A percentile compares a stretch with the other conserved stretches of the same genome.
These are phyloP conservation scores for Lasiosphaeris hirsuta DNA, from an alignment of 495 filamentous ascomycete species.

Conservation along the genomic window DNA sequence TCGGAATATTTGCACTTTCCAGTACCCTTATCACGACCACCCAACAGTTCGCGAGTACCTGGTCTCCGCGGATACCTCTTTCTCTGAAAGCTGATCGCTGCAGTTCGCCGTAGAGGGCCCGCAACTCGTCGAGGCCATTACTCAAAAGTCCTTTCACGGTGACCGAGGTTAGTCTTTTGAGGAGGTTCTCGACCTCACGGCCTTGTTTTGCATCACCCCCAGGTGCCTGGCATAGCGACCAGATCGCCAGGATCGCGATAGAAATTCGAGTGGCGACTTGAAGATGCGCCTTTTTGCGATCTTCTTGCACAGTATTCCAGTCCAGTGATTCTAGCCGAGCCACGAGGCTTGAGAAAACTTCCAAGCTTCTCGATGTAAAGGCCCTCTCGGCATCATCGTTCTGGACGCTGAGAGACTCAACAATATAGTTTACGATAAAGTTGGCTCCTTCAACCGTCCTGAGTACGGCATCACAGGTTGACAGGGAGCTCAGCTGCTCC, in stretches of 20 bases:
- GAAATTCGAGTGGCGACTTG: slow-evolving; percentile 17
- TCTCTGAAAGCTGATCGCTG: slow-evolving; percentile 54
- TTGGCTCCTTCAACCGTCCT: slow-evolving; percentile 30
- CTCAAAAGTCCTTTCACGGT: slow-evolving; percentile 42
- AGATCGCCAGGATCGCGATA: slow-evolving; percentile 22
- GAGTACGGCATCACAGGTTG: background rate
- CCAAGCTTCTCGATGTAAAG: slow-evolving; percentile 44
- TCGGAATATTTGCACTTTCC: slow-evolving; percentile 41
- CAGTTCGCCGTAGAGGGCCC: slow-evolving; percentile 60
- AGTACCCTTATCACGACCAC: slow-evolving; percentile 63
- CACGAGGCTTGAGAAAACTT: slow-evolving; percentile 42
- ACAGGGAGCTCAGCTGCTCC: slow-evolving; percentile 35
- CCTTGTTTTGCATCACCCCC: slow-evolving; percentile 26
- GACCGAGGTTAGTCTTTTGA: slow-evolving; percentile 36
- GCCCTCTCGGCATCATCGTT: slow-evolving; percentile 27
- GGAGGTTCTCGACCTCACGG: slow-evolving; percentile 40
- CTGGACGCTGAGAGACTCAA: slow-evolving; percentile 35
- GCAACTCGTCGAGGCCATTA: slow-evolving; percentile 51
- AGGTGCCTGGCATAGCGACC: slow-evolving; percentile 31
- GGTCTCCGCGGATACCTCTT: slow-evolving; percentile 60
- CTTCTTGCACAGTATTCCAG: slow-evolving; percentile 5
- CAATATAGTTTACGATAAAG: slow-evolving; percentile 41
- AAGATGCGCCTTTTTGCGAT: slow-evolving; percentile 11
- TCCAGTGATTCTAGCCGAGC: slow-evolving; percentile 30
- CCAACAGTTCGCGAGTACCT: slow-evolving; percentile 59